Percentiles rank a stretch among this genome's conserved stretches.
Conservation (phyloP, 2,329 filamentous ascomycete species). For the Niveomyces coronatus region DNA sequence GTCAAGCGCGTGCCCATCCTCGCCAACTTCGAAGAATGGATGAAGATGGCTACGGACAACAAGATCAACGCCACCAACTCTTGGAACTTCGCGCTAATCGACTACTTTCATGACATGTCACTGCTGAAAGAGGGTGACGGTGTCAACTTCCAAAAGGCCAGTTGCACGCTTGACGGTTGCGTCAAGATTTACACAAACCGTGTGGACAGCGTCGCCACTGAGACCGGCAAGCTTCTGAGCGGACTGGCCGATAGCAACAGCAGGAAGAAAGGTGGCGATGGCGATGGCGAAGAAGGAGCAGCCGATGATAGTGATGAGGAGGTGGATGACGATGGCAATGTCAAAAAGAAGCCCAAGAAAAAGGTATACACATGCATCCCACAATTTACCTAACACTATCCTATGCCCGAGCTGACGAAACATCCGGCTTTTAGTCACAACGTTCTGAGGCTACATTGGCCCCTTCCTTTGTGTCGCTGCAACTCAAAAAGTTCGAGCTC, state of each 20-base stretch:
- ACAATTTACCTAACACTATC: not conserved
- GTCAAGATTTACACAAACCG: slow-evolving; percentile 99
- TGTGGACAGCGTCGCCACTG: slow-evolving; percentile 95
- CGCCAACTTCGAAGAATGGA: slow-evolving; percentile 99
- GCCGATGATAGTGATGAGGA: slow-evolving; percentile 59
- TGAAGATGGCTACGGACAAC: slow-evolving; percentile 99
- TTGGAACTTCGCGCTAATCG: slow-evolving; percentile 99
- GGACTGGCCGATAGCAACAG: slow-evolving; percentile 82
- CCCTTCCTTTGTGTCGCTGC: slow-evolving; percentile 74
- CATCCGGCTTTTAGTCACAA: slow-evolving; percentile 43
- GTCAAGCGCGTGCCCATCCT: slow-evolving; percentile 94
- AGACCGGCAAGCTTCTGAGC: slow-evolving; percentile 90
- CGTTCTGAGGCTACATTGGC: slow-evolving; percentile 88
- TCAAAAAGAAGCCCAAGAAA: slow-evolving; percentile 58
- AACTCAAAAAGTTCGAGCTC: slow-evolving; percentile 94
- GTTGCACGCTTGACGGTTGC: slow-evolving; percentile 92
- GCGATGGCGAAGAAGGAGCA: slow-evolving; percentile 52
- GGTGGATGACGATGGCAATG: slow-evolving; percentile 49
- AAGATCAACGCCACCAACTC: slow-evolving; percentile 97
- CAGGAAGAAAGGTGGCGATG: slow-evolving; percentile 58
- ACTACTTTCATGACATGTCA: slow-evolving; percentile 99
- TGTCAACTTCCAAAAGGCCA: slow-evolving; percentile 97
- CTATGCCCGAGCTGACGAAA: not conserved
- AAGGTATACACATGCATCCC: slow-evolving; percentile 44
- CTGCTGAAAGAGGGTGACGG: slow-evolving; percentile 90